Conservation (phyloP, 371 early-diverging fungal species). For the Polyrhizophydium stewartii region DNA sequence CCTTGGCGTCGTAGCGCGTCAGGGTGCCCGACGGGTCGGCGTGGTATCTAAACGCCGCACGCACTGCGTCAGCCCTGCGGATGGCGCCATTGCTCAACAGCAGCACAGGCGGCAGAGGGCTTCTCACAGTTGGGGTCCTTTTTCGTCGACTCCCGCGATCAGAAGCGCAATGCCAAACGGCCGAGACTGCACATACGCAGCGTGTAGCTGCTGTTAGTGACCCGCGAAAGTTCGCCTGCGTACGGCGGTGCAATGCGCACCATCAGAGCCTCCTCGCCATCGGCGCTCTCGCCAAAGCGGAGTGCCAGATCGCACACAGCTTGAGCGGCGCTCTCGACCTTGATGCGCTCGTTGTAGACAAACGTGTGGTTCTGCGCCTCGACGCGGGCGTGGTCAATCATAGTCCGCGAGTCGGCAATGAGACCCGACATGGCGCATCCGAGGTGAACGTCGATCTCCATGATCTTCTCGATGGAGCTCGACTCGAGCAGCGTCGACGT, state of each 20-base stretch:
- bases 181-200: slow-evolving; percentile 66
- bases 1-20: slow-evolving; percentile 88
- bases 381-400: slow-evolving; percentile 96
- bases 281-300: slow-evolving; percentile 95
- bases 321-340: slow-evolving; percentile 95
- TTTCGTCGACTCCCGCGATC: slow-evolving; percentile 97
- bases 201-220: too few species aligned
- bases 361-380: slow-evolving; percentile 94
- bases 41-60: slow-evolving; percentile 60
- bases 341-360: slow-evolving; percentile 90
- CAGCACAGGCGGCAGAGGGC: neutral
- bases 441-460: slow-evolving; percentile 92
- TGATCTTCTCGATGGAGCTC: slow-evolving; percentile 93
- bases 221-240: too few species aligned
- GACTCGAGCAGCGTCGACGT: slow-evolving; percentile 90
- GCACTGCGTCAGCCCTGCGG: neutral
- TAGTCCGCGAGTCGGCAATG: slow-evolving; percentile 93
- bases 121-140: slow-evolving; percentile 94
- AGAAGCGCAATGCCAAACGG: slow-evolving; percentile 99
- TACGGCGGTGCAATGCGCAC: too few species aligned
- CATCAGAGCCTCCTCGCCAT: slow-evolving; percentile 95
- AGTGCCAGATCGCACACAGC: slow-evolving; percentile 96
- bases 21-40: slow-evolving; percentile 97
- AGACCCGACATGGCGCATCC: slow-evolving; percentile 98
- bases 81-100: too few species aligned